phyloP scores from a whole-genome alignment of 169 alveolate species.

The Plasmodium coatneyi region DNA sequence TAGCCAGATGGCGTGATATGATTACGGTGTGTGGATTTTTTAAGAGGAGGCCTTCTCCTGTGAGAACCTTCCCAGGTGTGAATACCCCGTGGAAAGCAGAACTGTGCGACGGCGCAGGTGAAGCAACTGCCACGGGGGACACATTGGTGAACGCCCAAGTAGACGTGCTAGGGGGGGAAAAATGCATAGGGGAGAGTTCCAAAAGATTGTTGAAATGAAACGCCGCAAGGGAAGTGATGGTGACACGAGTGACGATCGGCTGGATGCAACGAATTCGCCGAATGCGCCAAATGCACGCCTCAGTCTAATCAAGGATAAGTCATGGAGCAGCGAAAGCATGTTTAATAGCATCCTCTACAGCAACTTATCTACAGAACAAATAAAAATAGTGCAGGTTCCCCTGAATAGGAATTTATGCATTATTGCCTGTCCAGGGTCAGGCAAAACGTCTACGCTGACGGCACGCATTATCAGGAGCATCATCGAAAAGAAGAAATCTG shows the following conservation, averaged over 20 bases:
- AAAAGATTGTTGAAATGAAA: not conserved
- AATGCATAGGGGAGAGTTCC: not conserved
- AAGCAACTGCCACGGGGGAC: not conserved
- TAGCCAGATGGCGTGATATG: not conserved
- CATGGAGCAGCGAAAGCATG: not conserved
- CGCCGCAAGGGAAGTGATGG: not conserved
- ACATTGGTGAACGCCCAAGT: not conserved
- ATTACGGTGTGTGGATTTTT: not conserved
- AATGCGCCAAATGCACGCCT: not conserved
- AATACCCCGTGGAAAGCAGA: not conserved
- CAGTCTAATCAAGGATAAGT: not conserved
- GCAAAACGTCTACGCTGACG: slow-evolving; percentile 87
- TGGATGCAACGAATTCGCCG: not conserved
- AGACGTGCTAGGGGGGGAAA: not conserved
- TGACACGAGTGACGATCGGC: not conserved
- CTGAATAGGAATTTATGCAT: slow-evolving; percentile 79
- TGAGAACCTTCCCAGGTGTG: not conserved
- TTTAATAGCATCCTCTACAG: slow-evolving; percentile 75
- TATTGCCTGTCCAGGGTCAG: slow-evolving; percentile 89
- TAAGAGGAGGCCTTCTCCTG: not conserved
- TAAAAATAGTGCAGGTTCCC: slow-evolving; percentile 77
- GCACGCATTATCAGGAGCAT: slow-evolving; percentile 83
- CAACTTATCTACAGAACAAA: slow-evolving; percentile 83
- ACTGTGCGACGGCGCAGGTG: too few species aligned
- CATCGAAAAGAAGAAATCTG: slow-evolving; percentile 71